A percentile compares a stretch with the other conserved stretches of the same genome.
Conservation (phyloP, 495 filamentous ascomycete species). For the Aspergillus nidulans region DNA sequence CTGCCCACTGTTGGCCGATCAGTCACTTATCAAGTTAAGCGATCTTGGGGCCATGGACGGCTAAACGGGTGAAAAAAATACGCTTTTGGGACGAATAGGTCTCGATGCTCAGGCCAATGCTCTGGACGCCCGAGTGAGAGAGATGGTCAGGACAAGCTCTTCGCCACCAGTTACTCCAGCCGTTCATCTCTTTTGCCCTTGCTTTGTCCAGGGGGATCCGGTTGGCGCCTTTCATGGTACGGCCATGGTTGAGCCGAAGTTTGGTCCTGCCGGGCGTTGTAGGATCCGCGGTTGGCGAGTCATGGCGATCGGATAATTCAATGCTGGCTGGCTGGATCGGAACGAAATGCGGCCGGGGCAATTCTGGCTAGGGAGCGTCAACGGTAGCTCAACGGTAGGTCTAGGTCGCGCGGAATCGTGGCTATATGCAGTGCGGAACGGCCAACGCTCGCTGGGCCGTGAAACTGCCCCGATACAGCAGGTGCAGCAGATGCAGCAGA, state of each 20-base stretch:
- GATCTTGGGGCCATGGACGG: not conserved
- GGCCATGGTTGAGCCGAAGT: not conserved
- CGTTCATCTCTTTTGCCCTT: not conserved
- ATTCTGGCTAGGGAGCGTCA: not conserved
- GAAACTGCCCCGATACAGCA: not conserved
- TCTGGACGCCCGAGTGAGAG: not conserved
- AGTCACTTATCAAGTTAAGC: constrained; percentile 7
- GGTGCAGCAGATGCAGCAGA: not conserved
- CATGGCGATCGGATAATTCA: not conserved
- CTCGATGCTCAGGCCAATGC: not conserved
- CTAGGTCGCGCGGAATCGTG: not conserved
- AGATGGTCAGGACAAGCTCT: not conserved
- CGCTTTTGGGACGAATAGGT: not conserved
- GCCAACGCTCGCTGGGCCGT: not conserved
- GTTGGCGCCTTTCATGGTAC: not conserved
- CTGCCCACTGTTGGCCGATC: constrained; percentile 3
- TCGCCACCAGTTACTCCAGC: not conserved
- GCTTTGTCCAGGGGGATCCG: not conserved
- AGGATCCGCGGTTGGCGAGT: not conserved
- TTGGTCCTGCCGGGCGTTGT: not conserved
- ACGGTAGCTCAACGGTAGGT: not conserved
- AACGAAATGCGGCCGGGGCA: not conserved
- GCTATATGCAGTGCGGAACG: not conserved
- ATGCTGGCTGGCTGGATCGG: not conserved
- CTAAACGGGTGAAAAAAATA: not conserved